Evolutionary conservation across 345 rosid species (phyloP), one percentile per base, ranked within the genome.

Genomic region (Gynandropsis gynandra): DNA sequence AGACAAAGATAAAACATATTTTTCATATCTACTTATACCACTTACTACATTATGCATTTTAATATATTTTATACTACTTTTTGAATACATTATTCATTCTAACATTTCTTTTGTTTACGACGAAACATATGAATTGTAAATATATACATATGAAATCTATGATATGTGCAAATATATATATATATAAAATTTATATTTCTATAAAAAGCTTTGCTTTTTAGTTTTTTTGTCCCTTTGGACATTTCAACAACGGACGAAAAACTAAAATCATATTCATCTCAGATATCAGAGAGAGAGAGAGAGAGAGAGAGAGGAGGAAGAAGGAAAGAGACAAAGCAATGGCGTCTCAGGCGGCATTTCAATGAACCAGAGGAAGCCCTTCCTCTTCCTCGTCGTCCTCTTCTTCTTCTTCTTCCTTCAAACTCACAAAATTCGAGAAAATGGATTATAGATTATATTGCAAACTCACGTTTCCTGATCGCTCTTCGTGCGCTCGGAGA

Each of bases 221-320:
- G 10, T 16, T 35, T 5, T 54, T 54, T 41, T 29, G 16, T 8
- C 43, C 54, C 14, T 62, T 40, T 35, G 17, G 16, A 29, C n/a
- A 29, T 39, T 14, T 47, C 50, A 31, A 15, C 69, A 57, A 57
- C 58, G 54, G 59, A 58, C 59, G n/a, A n/a, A n/a, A n/a, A n/a
- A n/a, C n/a, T n/a, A 58, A 31, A 37, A 51, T 33, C 16, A 19
- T 44, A n/a, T n/a, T n/a, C n/a, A n/a, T n/a, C n/a, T n/a, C n/a
- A 24, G 29, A 24, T 2, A 24, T 24, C 29, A 59, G 21, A 14
- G 38, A 17, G 21, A 17, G 27, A 42, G 43, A 47, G 31, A 24
- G 34, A 24, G 14, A 61, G n/a, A 14, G 10, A 54, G 4, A 16
- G 0, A 27, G 10, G 15, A 39, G 12, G n/a, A 54, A 4, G 33